Evolutionary conservation across 768 basidiomycete species (phyloP).

Genomic region (Termitomyces sp.): DNA sequence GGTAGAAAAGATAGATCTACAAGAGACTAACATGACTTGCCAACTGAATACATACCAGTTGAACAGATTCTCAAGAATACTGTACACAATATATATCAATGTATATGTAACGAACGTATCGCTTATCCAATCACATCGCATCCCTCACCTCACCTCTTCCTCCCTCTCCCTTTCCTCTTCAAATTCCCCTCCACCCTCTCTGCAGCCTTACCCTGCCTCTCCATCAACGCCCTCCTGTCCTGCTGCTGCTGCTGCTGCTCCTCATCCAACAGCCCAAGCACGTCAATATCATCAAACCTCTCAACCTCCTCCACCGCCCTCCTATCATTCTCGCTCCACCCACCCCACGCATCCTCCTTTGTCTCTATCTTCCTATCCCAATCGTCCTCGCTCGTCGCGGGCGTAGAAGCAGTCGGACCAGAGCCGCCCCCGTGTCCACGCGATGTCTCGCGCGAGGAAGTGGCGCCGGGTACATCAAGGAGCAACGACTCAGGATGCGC

Average conservation of each 20-base stretch:
- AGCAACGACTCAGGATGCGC: constrained; percentile 7
- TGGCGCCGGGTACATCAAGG: background rate
- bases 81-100: background rate
- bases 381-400: constrained; percentile 29
- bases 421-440: background rate
- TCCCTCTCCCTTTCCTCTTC: background rate
- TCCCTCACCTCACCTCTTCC: background rate
- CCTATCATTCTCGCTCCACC: constrained; percentile 41
- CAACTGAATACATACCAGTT: background rate
- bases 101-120: background rate
- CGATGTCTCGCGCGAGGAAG: background rate
- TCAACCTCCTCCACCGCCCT: constrained; percentile 47
- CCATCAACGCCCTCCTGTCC: background rate
- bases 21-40: too few species aligned
- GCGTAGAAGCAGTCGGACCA: constrained; percentile 27
- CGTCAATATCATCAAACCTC: constrained; percentile 42
- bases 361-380: constrained; percentile 20
- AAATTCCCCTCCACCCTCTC: background rate
- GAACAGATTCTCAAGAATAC: background rate
- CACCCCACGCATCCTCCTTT: constrained; percentile 27
- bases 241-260: constrained; percentile 22
- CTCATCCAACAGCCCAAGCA: constrained; percentile 34
- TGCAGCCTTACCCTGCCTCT: background rate
- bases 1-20: too few species aligned
- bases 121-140: background rate